Evolutionary conservation across 495 filamentous ascomycete species (phyloP).

Genomic region (Talaromyces wortmannii): DNA sequence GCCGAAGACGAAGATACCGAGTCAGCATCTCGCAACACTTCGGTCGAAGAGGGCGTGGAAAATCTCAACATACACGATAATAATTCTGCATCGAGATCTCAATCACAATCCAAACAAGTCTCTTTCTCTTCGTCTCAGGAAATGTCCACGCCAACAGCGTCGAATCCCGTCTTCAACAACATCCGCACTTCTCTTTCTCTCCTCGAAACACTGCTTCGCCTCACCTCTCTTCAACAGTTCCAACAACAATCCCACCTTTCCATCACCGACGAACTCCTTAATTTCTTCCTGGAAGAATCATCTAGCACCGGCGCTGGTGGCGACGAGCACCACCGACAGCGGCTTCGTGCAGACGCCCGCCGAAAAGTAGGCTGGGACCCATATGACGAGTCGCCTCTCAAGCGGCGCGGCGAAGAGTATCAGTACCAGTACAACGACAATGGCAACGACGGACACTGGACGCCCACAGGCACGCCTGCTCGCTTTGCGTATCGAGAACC

Average conservation of each 20-base stretch:
- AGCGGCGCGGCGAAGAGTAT: constrained; percentile 56
- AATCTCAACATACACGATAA: constrained; percentile 9
- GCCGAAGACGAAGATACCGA: constrained; percentile 38
- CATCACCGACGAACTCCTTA: constrained; percentile 90
- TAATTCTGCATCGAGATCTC: constrained; percentile 20
- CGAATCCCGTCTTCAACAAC: constrained; percentile 34
- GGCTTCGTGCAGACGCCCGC: constrained; percentile 64
- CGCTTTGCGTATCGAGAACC: constrained; percentile 2
- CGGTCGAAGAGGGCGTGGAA: not conserved
- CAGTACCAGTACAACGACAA: constrained; percentile 26
- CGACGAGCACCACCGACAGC: constrained; percentile 62
- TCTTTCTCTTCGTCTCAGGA: constrained; percentile 23
- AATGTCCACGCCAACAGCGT: constrained; percentile 31
- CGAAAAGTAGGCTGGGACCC: constrained; percentile 86
- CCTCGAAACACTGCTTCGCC: constrained; percentile 87
- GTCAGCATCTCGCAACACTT: not conserved
- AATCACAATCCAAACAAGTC: constrained; percentile 15
- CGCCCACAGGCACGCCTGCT: constrained; percentile 1
- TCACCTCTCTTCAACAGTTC: constrained; percentile 92
- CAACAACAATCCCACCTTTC: constrained; percentile 88
- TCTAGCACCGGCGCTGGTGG: constrained; percentile 65
- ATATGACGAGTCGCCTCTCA: constrained; percentile 65
- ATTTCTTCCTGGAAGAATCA: constrained; percentile 87
- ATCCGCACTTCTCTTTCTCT: constrained; percentile 85
- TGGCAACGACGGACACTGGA: constrained; percentile 1